phyloP scores from a whole-genome alignment of 2,329 filamentous ascomycete genomes.

The Bipolaris gigantea region DNA sequence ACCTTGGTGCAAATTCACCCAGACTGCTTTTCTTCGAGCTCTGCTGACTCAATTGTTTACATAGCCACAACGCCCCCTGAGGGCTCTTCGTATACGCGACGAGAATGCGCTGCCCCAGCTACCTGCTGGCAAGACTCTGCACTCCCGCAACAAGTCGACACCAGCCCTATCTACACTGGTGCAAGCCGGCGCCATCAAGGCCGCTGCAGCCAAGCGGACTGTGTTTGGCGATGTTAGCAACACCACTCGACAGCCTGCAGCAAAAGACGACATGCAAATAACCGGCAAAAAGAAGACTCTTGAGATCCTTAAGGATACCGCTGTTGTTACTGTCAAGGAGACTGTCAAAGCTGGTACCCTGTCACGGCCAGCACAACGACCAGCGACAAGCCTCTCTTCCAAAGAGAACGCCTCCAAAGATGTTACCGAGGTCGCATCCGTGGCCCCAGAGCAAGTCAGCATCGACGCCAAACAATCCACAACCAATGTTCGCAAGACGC shows the following conservation, averaged over 20 bases:
- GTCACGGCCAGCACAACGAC: slow-evolving; percentile 65
- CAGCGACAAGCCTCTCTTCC: slow-evolving; percentile 41
- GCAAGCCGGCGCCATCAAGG: slow-evolving; percentile 61
- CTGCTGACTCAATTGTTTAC: slow-evolving; percentile 22
- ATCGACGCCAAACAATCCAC: slow-evolving; percentile 34
- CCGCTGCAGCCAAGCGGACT: slow-evolving; percentile 69
- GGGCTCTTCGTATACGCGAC: slow-evolving; percentile 64
- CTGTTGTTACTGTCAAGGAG: slow-evolving; percentile 40
- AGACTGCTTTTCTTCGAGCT: slow-evolving; percentile 3
- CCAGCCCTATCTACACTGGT: slow-evolving; percentile 61
- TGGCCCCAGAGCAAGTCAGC: slow-evolving; percentile 26
- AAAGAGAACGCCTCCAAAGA: slow-evolving; percentile 26
- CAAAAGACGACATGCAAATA: slow-evolving; percentile 61
- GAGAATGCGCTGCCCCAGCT: slow-evolving; percentile 63
- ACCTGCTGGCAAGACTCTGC: slow-evolving; percentile 57
- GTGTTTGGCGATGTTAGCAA: slow-evolving; percentile 86
- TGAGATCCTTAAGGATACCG: slow-evolving; percentile 39
- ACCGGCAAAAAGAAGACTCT: slow-evolving; percentile 46
- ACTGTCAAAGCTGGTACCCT: slow-evolving; percentile 50
- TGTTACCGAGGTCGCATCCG: slow-evolving; percentile 20
- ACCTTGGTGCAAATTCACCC: slow-evolving; percentile 4
- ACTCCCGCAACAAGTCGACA: slow-evolving; percentile 81
- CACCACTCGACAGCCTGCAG: slow-evolving; percentile 48
- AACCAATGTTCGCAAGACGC: slow-evolving; percentile 51
- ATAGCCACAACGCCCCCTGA: slow-evolving; percentile 70